phyloP scores from a whole-genome alignment of 768 basidiomycete species.

The Trametes elegans region DNA sequence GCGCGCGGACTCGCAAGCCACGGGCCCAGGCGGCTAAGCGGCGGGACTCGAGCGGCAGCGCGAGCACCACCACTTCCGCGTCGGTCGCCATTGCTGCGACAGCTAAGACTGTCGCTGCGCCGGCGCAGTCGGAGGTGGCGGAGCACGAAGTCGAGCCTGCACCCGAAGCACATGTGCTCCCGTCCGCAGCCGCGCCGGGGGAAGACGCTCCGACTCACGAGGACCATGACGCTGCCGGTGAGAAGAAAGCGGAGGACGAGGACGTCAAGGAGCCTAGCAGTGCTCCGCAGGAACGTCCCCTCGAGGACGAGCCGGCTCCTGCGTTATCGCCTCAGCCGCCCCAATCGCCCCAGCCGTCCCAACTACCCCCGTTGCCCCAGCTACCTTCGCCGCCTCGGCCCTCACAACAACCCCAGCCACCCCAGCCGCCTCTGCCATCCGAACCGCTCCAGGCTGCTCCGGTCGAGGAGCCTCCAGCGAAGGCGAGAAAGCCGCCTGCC shows the following conservation, averaged over 20 bases:
- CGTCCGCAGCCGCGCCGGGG: slow-evolving; percentile 8
- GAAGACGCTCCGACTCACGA: neutral
- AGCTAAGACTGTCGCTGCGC: slow-evolving; percentile 13
- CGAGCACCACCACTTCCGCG: slow-evolving; percentile 39
- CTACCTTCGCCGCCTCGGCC: neutral
- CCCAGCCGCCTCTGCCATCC: too few relatives aligned
- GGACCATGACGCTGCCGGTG: neutral
- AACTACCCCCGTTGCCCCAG: too few relatives aligned
- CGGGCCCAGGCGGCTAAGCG: slow-evolving; percentile 32
- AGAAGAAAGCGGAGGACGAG: slow-evolving; percentile 2
- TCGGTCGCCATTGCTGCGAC: slow-evolving; percentile 34
- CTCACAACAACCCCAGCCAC: too few relatives aligned
- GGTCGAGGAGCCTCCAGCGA: neutral
- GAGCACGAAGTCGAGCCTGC: neutral
- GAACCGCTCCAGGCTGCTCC: neutral
- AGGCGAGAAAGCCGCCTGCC: neutral
- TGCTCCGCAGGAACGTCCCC: neutral
- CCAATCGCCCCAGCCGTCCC: too few relatives aligned
- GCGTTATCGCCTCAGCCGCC: too few relatives aligned
- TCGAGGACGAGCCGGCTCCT: too few relatives aligned
- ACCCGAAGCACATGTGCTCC: neutral
- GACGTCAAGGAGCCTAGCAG: neutral
- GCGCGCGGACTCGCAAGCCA: slow-evolving; percentile 45
- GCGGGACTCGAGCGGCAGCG: slow-evolving; percentile 53
- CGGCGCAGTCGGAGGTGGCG: neutral